Conservation (phyloP, 805 yeast species). For the Candida silvicultrix region DNA sequence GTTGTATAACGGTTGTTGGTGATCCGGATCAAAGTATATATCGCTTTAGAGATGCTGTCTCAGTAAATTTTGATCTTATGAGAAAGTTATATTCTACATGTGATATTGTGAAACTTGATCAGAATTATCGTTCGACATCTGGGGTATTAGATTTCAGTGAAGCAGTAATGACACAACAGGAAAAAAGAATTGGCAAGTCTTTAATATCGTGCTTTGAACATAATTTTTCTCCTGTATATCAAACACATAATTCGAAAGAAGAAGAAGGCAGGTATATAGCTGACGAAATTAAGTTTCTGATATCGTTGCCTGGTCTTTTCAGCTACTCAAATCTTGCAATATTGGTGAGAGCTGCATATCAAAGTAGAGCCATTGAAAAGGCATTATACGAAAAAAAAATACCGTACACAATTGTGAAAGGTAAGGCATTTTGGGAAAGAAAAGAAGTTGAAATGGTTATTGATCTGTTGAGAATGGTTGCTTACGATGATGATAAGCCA, state of each 20-base stretch:
- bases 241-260: constrained; percentile 31
- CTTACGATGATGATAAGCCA: constrained; percentile 50
- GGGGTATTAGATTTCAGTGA: constrained; percentile 63
- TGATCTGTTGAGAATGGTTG: constrained; percentile 58
- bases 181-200: constrained; percentile 34
- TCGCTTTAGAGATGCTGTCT: constrained; percentile 77
- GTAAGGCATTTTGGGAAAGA: constrained; percentile 75
- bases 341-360: constrained; percentile 58
- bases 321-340: constrained; percentile 62
- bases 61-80: constrained; percentile 60
- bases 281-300: constrained; percentile 44
- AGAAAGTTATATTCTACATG: constrained; percentile 28
- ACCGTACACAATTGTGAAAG: constrained; percentile 66
- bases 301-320: constrained; percentile 38
- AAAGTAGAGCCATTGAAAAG: constrained; percentile 58
- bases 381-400: constrained; percentile 48
- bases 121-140: constrained; percentile 78
- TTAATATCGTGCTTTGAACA: constrained; percentile 40
- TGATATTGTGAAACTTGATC: constrained; percentile 39
- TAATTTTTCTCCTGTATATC: constrained; percentile 42
- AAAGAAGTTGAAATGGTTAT: constrained; percentile 59
- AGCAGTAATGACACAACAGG: constrained; percentile 55
- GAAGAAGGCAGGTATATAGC: constrained; percentile 58
- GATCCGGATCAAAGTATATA: constrained; percentile 96
- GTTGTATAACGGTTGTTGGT: constrained; percentile 83